Evolutionary conservation across 2,329 filamentous ascomycete genomes (phyloP).

Genomic region (Pseudogymnoascus sp.): DNA sequence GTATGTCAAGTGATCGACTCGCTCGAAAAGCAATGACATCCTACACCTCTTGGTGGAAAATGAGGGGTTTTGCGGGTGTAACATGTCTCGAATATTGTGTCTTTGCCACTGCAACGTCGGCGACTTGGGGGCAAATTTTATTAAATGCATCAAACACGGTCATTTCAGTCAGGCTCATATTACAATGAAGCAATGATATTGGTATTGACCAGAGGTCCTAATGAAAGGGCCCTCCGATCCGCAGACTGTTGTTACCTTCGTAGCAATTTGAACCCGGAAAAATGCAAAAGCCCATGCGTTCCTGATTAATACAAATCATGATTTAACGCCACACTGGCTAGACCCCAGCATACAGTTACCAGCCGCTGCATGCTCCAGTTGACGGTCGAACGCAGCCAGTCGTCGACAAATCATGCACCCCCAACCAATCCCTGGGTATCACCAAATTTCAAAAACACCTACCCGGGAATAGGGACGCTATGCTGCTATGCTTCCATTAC

Average conservation of each 20-base stretch:
- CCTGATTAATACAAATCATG: background rate
- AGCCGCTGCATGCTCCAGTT: background rate
- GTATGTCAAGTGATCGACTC: background rate
- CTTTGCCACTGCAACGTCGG: background rate
- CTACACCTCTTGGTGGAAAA: background rate
- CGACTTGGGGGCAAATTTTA: background rate
- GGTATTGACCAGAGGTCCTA: background rate
- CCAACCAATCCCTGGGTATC: slow-evolving; percentile 2
- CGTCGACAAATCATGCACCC: background rate
- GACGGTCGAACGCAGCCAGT: background rate
- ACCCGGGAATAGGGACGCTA: background rate
- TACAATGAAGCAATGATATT: background rate
- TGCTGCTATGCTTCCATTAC: background rate
- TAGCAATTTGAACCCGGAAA: background rate
- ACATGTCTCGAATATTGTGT: background rate
- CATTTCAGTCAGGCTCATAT: background rate
- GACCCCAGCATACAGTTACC: background rate
- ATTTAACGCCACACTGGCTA: background rate
- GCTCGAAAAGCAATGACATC: background rate
- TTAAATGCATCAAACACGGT: background rate
- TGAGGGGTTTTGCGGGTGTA: background rate
- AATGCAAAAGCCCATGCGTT: background rate
- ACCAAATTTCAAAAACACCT: background rate
- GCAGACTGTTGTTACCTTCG: slow-evolving; percentile 1
- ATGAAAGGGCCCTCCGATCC: background rate